A percentile compares a stretch with the other conserved stretches of the same genome.
Evolutionary conservation across 257 asterid genomes (phyloP).

Genomic region (Jasminum sambac): DNA sequence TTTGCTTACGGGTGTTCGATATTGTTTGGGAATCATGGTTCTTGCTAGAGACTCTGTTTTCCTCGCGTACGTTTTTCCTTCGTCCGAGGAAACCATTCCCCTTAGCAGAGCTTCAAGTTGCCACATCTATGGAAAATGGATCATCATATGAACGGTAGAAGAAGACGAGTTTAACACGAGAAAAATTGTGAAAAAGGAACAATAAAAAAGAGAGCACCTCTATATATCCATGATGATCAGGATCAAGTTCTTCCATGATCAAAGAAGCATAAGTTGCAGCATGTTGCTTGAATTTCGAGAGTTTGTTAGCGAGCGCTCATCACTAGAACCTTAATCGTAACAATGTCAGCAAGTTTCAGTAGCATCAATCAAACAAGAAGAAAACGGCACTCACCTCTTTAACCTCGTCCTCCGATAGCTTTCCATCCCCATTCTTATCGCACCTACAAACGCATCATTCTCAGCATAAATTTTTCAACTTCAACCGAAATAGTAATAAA

Average conservation of each 20-base stretch:
- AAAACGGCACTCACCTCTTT: conserved; percentile 56
- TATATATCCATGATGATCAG: conserved; percentile 77
- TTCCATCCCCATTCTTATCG: conserved; percentile 96
- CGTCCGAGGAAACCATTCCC: conserved; percentile 62
- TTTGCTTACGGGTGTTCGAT: conserved; percentile 65
- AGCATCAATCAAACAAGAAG: neutral
- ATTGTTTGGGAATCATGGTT: conserved; percentile 82
- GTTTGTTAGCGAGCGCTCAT: conserved; percentile 91
- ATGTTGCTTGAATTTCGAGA: conserved; percentile 67
- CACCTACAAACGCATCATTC: conserved; percentile 58
- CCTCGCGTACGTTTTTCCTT: conserved; percentile 23
- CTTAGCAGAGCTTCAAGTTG: conserved; percentile 77
- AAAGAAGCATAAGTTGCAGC: conserved; percentile 70
- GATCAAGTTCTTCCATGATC: conserved; percentile 97
- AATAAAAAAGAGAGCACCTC: conserved; percentile 47
- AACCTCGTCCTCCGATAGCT: conserved; percentile 89
- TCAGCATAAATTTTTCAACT: neutral
- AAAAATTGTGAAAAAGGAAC: neutral
- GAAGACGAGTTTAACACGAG: neutral
- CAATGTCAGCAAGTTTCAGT: conserved; percentile 8
- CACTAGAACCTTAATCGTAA: conserved; percentile 68
- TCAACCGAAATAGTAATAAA: too few species aligned
- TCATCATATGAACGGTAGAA: neutral
- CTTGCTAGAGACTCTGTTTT: conserved; percentile 60
- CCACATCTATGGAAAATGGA: conserved; percentile 59